Base-by-base conservation (phyloP, 495 filamentous ascomycete genomes). In the Aspergillus sclerotioniger region DNA sequence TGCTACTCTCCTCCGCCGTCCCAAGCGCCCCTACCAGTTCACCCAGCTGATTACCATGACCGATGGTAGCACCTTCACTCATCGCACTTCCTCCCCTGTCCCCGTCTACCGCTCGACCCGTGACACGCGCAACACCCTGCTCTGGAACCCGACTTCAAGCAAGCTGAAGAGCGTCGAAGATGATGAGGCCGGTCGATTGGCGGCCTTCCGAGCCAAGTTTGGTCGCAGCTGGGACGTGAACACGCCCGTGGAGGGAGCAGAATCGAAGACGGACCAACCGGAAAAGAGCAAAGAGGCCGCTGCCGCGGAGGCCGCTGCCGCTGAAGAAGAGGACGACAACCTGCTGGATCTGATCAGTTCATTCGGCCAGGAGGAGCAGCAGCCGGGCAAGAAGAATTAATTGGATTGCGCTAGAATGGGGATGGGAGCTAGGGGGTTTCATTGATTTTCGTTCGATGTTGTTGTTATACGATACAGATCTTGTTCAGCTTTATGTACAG, bases 1-100 rank as follows among this genome's bases (percentile, higher is more conserved):
- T 69, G 95, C 94, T 21, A 89, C 88, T n/a, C 89, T 96, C 58
- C 83, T 98, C 67, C 84, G 82, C 33, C 92, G 95, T 3, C 90
- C 90, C 15, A 87, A 89, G 65, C 87, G 92, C 5, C 94, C 94
- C 32, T 97, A 97, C 83, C 90, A 87, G 63, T 96, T 96, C 84
- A 96, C 94, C 19, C 94, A 98, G 75, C 86, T 98, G 32, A 82
- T 98, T 53, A 93, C 92, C 54, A 87, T 96, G 61, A 87, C 87
- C n/a, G 94, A 98, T 80, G 94, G 94, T 55, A 86, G 81, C 66
- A 89, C 91, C 54, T 97, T 85, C 82, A 85, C 88, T 12, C 82
- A 89, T 57, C 92, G 95, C 66, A 96, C 95, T 8, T 95, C 93
- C 12, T 91, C 87, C 8, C 94, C 94, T 3, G 61, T 75, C 13